Percentiles rank a stretch among this genome's conserved stretches.
phyloP scores from a whole-genome alignment of 2,329 filamentous ascomycete species.

The Fusarium metavorans region DNA sequence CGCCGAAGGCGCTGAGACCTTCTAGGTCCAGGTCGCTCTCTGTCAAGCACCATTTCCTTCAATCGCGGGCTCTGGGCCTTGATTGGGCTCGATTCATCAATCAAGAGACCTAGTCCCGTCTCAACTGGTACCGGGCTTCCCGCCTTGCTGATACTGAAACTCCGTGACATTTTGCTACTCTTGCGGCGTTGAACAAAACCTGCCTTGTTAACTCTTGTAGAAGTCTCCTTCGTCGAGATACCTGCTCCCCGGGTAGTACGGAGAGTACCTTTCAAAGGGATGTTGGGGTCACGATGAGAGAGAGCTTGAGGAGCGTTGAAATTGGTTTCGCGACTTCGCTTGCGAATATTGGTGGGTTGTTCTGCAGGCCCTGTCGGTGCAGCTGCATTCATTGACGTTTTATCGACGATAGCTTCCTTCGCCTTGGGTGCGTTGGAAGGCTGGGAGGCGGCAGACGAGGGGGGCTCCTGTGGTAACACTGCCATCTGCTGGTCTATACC shows the following conservation, averaged over 20 bases:
- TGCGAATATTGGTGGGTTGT: background rate
- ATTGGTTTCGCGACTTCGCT: background rate
- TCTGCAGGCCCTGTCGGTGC: background rate
- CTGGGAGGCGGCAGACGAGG: background rate
- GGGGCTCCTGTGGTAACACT: background rate
- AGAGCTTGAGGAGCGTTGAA: background rate
- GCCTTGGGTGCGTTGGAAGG: background rate
- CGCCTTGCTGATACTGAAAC: conserved; percentile 43
- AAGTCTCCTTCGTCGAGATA: background rate
- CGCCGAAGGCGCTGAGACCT: conserved; percentile 13
- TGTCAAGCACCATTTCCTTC: background rate
- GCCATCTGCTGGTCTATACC: background rate
- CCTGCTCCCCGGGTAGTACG: background rate
- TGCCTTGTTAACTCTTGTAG: background rate
- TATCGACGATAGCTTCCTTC: background rate
- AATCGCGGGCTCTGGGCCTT: background rate
- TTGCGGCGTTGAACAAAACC: conserved; percentile 13
- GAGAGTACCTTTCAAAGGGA: background rate
- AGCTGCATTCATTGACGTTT: background rate
- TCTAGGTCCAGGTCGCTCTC: conserved; percentile 10
- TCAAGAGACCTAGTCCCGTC: background rate
- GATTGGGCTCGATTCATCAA: background rate
- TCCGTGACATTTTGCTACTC: conserved; percentile 27
- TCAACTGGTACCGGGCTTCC: conserved; percentile 43
- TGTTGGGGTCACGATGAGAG: conserved; percentile 26